Base-by-base conservation (phyloP, 2,329 filamentous ascomycete species). In the Albophoma yamanashiensis region DNA sequence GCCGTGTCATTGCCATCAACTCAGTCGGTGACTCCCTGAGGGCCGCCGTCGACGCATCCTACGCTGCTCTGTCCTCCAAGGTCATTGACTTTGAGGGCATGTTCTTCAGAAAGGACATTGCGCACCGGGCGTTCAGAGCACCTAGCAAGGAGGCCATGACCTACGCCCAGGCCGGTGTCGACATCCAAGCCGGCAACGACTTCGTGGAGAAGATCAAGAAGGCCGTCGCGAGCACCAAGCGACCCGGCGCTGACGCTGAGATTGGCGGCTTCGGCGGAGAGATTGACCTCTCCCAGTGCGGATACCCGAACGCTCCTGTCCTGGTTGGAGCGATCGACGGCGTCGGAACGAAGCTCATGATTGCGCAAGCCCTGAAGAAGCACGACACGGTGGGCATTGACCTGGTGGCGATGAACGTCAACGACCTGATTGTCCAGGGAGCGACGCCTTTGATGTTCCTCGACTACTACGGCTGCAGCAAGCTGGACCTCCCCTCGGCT, bases 391-490 rank as follows among this genome's bases (percentile, higher is more conserved):
- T 99, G 14, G 94, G 94, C 62, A 92, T 99, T 67, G 94, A 99
- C 72, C 83, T 99, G 42, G 94, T 99, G 4, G 94, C 94, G 66
- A 97, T 97, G 93, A 97, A 97, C 74, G 94, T 97, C 71, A 99
- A 99, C 74, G 94, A 99, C 70, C 82, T 99, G 0, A 88, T 99
- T 58, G 94, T 97, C 11, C 92, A 97, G 77, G 94, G 94, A 59
- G 94, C 94, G 15, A 91, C 94, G 67, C 92, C 94, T 2, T 82
- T 97, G 64, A 94, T 94, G 81, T 97, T 99, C 82, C 86, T 97
- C 63, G 94, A 99, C 78, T 97, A 96, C 82, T 97, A 95, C 76
- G 93, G 92, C 62, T 97, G 92, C 81, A 92, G 90, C 74, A 89
- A 88, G 73, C 84, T 99, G 27, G 86, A 95, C 66, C 84, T 93